Evolutionary conservation across 2,329 filamentous ascomycete genomes (phyloP), one percentile per base, ranked within the genome.

Genomic region (Phialophora verrucosa): DNA sequence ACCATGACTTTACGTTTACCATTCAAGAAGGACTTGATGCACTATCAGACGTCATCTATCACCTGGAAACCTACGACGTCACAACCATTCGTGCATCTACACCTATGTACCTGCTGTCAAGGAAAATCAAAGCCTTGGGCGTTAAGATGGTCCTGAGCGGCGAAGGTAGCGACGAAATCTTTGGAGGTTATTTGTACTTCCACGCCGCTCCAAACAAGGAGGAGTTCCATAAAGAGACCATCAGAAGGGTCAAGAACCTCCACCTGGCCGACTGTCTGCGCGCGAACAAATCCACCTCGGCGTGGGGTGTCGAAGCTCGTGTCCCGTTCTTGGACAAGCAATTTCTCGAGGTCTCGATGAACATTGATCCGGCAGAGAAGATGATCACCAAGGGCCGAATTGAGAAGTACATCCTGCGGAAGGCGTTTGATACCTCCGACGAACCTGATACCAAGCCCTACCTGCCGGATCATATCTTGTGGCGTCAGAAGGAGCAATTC

Each of bases 401-500:
- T 71, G 95, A 99, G 82, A 99, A 99, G 83, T 97, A 97, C 85
- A 96, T 99, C 72, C 85, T 99, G 72, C 91, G 95, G 77, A 97
- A 97, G 82, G 96, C 95, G 2, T 99, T 99, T 77, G 95, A 99
- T 81, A 97, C 93, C 32, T 87, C 86, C 56, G 92, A 94, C 76
- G 91, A 97, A 80, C 92, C 93, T 17, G 88, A 85, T 56, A 87
- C 85, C 57, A 82, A 91, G 73, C 89, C 95, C 10, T 99, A 98
- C 83, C 88, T 99, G n/a, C 95, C 96, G 7, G 90, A 97, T 20
- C 88, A 93, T 78, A 99, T 99, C 74, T 88, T 99, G 64, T 99
- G 92, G 91, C 87, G 96, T 77, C 96, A 99, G 82, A 99, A 99
- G 88, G 95, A 99, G 84, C 95, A 99, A 83, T 99, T 99, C 84